Percentiles rank a stretch among this genome's conserved stretches.
Evolutionary conservation across 805 yeast species (phyloP).

Genomic region (Huiozyma sinensis): DNA sequence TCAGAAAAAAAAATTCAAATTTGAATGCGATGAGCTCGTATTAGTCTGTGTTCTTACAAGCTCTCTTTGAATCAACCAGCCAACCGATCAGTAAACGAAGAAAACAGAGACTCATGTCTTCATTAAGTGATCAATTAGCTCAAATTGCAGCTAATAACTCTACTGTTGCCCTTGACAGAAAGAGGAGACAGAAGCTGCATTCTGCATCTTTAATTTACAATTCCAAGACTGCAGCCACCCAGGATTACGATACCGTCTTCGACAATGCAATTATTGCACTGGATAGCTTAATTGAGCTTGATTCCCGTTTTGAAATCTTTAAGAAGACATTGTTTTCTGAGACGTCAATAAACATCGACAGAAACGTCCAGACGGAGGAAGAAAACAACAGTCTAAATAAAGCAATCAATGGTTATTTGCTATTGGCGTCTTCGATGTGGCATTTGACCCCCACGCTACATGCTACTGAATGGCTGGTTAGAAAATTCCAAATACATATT

Average conservation of each 20-base stretch:
- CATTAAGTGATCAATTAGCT: slow-evolving; percentile 75
- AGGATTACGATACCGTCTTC: slow-evolving; percentile 78
- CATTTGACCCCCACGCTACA: slow-evolving; percentile 62
- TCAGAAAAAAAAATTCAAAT: background rate
- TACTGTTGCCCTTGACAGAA: slow-evolving; percentile 75
- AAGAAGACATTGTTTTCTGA: slow-evolving; percentile 69
- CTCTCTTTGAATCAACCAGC: background rate
- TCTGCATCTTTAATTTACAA: slow-evolving; percentile 82
- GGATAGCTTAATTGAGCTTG: slow-evolving; percentile 58
- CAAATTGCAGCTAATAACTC: slow-evolving; percentile 53
- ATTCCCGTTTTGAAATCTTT: slow-evolving; percentile 65
- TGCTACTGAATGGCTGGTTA: slow-evolving; percentile 89
- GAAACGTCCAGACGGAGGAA: slow-evolving; percentile 72
- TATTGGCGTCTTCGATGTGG: slow-evolving; percentile 68
- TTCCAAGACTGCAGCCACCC: slow-evolving; percentile 81
- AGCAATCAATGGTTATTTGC: slow-evolving; percentile 65
- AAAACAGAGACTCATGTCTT: slow-evolving; percentile 30
- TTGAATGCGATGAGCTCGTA: slow-evolving; percentile 11
- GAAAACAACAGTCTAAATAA: slow-evolving; percentile 62
- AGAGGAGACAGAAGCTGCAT: slow-evolving; percentile 75
- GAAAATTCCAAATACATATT: slow-evolving; percentile 79
- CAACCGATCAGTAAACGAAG: background rate
- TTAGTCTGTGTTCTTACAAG: background rate
- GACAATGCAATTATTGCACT: slow-evolving; percentile 66
- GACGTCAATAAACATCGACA: slow-evolving; percentile 66